Evolutionary conservation across 106 monocot species (phyloP), one percentile per base, ranked within the genome.

Genomic region (Posidonia australis): DNA sequence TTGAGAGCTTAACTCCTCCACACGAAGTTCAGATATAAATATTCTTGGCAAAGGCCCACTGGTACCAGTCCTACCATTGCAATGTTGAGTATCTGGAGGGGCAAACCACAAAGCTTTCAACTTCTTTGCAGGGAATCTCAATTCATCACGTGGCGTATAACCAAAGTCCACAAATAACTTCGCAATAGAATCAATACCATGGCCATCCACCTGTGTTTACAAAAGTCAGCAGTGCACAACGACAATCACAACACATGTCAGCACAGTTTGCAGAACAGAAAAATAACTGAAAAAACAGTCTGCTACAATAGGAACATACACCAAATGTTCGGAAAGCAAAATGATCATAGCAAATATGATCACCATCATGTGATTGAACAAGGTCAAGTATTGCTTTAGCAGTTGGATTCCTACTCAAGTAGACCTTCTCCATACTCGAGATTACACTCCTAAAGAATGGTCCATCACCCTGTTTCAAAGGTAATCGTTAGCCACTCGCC

Each of bases 281-380:
- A 60, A 17, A 32, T 5, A 60, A 5, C 20, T n/a, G 30, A 30
- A 60, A 60, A 18, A 16, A 55, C 9, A 44, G 29, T 28, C 19
- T 14, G 26, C 48, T 11, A 32, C 23, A 41, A 23, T 31, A 0
- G 18, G 24, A 41, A 79, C 42, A 16, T 82, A 98, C 96, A 71
- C 87, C 96, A 76, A 90, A 98, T 30, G 90, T 98, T 26, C 96
- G 77, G 53, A 87, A 98, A 53, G 96, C 96, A 58, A 98, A 81
- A 69, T 98, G 96, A 84, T 98, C 96, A 51, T 90, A 90, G 49
- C 76, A 84, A 41, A 98, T 64, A 57, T 75, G 75, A 53, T 77
- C 74, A 11, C 87, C 87, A 71, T 90, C 85, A 13, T 58, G 26
- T 12, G 76, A 70, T 28, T 54, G 69, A 18, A 90, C 90, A 55